Conservation (phyloP, 306 rosid species). For the Trichosanthes cucumerina region DNA sequence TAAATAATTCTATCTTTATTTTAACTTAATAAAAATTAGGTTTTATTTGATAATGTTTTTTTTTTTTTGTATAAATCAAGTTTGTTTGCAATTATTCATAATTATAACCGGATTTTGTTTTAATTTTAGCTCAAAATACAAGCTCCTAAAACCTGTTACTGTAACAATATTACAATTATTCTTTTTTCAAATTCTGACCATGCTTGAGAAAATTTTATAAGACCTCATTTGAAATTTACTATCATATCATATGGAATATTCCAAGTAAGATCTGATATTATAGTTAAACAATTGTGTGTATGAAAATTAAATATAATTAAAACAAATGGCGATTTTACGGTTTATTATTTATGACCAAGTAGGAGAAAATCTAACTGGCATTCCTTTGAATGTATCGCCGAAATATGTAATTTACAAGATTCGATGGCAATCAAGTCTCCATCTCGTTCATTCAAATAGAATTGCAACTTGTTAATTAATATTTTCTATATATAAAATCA, state of each 20-base stretch:
- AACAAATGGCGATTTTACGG: not conserved
- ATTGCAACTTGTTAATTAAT: conserved; percentile 21
- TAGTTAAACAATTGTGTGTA: not conserved
- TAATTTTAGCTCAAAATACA: not conserved
- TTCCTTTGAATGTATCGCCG: conserved; percentile 46
- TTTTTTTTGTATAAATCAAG: too few relatives aligned
- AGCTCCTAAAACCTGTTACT: not conserved
- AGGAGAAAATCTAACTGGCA: conserved; percentile 37
- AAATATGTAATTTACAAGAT: conserved; percentile 32
- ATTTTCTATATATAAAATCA: not conserved
- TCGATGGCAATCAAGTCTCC: conserved; percentile 23
- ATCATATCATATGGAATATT: conserved; percentile 15
- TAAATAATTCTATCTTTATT: too few relatives aligned
- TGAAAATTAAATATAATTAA: not conserved
- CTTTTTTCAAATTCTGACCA: not conserved
- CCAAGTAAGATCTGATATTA: conserved; percentile 5
- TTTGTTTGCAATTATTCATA: not conserved
- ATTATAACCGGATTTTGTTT: not conserved
- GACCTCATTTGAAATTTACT: not conserved
- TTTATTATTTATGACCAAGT: not conserved
- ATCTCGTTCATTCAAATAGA: conserved; percentile 16
- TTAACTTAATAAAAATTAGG: too few relatives aligned
- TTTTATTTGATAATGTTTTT: too few relatives aligned
- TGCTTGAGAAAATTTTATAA: not conserved
- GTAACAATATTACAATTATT: not conserved